Conservation (phyloP, 2,329 filamentous ascomycete species). For the Fusarium luffae region DNA sequence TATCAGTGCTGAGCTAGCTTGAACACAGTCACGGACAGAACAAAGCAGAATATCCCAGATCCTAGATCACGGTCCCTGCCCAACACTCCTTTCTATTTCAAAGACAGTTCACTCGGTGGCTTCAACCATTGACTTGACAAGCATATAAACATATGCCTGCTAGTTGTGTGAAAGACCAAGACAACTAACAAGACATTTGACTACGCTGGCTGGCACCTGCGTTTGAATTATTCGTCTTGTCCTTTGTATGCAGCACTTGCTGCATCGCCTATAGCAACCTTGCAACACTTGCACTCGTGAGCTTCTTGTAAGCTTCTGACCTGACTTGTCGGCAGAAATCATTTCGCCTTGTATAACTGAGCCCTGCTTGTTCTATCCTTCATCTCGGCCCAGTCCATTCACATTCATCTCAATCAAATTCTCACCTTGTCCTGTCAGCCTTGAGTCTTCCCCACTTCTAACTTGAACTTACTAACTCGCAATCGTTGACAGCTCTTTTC, state of each 20-base stretch:
- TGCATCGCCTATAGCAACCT: slow-evolving; percentile 10
- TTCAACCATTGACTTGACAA: slow-evolving; percentile 13
- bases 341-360: slow-evolving; percentile 8
- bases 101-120: slow-evolving; percentile 12
- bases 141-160: slow-evolving; percentile 6
- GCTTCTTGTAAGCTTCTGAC: slow-evolving; percentile 2
- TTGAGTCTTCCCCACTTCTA: slow-evolving; percentile 27
- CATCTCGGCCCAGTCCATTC: slow-evolving; percentile 19
- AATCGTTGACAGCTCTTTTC: slow-evolving; percentile 50
- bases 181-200: slow-evolving; percentile 16
- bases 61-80: slow-evolving; percentile 17
- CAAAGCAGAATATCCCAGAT: slow-evolving; percentile 9
- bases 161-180: slow-evolving; percentile 17
- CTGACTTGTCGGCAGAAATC: slow-evolving; percentile 11
- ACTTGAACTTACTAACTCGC: slow-evolving; percentile 29
- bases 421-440: slow-evolving; percentile 26
- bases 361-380: slow-evolving; percentile 14
- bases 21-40: slow-evolving; percentile 3
- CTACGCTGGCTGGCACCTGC: slow-evolving; percentile 37
- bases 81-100: slow-evolving; percentile 30
- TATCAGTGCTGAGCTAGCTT: slow-evolving; percentile 20
- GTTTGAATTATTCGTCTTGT: slow-evolving; percentile 27
- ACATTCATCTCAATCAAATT: slow-evolving; percentile 6
- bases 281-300: slow-evolving; percentile 12
- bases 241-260: slow-evolving; percentile 10